These are phyloP conservation scores for Aspergillus sp. DNA, from an alignment of 2,329 filamentous ascomycete genomes.

Conservation along the genomic window DNA sequence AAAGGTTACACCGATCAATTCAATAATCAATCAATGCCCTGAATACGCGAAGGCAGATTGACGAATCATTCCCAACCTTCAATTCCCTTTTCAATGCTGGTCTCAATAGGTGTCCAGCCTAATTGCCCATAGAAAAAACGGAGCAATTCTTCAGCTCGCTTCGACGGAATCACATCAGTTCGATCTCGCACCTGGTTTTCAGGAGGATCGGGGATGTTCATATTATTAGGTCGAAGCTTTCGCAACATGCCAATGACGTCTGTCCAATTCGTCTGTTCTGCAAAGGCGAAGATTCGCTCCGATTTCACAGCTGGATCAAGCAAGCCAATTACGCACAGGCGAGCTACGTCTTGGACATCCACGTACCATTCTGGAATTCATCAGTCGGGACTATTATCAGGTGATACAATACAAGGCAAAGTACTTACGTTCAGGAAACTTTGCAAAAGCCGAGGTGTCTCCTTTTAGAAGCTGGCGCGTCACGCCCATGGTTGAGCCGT, in stretches of 20 bases:
- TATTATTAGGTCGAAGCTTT: conserved; percentile 34
- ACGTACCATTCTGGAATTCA: conserved; percentile 38
- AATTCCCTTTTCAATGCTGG: conserved; percentile 10
- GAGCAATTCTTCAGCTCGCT: conserved; percentile 23
- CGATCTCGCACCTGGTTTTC: conserved; percentile 18
- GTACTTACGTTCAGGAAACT: conserved; percentile 11
- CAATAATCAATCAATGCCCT: too few relatives aligned
- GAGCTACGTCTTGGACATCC: conserved; percentile 46
- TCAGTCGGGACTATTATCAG: not conserved
- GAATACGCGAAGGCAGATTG: too few relatives aligned
- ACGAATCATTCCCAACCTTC: not conserved
- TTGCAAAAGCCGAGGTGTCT: not conserved
- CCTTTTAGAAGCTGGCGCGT: conserved; percentile 6
- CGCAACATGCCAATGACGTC: conserved; percentile 33
- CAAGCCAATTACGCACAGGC: conserved; percentile 50
- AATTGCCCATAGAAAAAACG: conserved; percentile 18
- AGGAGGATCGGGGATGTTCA: conserved; percentile 25
- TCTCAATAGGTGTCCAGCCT: conserved; percentile 26
- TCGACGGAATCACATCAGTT: conserved; percentile 16
- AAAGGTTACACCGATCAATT: too few relatives aligned
- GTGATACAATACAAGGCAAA: not conserved
- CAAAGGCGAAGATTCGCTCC: conserved; percentile 54
- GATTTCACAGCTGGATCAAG: conserved; percentile 41
- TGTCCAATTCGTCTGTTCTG: conserved; percentile 44
- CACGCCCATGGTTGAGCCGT: conserved; percentile 12